Evolutionary conservation across 331 rosid species (phyloP).

Genomic region (Telfairia occidentalis): DNA sequence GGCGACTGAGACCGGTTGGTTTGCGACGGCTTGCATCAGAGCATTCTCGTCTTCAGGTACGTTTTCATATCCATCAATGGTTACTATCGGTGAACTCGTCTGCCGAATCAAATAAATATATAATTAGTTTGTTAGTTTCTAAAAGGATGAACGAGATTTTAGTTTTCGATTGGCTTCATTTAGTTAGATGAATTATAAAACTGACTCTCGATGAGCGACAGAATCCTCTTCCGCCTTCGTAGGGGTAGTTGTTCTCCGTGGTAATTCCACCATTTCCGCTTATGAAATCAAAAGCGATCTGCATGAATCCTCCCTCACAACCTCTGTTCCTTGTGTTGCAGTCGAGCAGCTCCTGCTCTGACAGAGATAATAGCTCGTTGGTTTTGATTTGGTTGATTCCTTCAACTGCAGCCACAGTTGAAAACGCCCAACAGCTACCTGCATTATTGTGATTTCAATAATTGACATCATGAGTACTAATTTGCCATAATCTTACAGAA

Average conservation of each 20-base stretch:
- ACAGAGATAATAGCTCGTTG: conserved; percentile 41
- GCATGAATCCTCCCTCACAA: conserved; percentile 71
- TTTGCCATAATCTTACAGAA: background rate
- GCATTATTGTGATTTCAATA: background rate
- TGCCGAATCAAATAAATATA: conserved; percentile 14
- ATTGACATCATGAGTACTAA: background rate
- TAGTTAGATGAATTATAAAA: background rate
- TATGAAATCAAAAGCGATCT: conserved; percentile 56
- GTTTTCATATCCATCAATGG: conserved; percentile 59
- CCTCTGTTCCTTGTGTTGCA: conserved; percentile 58
- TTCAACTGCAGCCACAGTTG: conserved; percentile 68
- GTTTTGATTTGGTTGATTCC: conserved; percentile 64
- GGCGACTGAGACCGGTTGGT: conserved; percentile 72
- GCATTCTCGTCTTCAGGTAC: conserved; percentile 58
- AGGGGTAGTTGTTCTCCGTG: conserved; percentile 58
- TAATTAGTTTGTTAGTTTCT: background rate
- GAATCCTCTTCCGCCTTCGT: conserved; percentile 37
- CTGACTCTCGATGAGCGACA: conserved; percentile 30
- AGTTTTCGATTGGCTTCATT: background rate
- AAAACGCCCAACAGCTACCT: conserved; percentile 98
- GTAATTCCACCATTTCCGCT: conserved; percentile 53
- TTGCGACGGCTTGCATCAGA: conserved; percentile 62
- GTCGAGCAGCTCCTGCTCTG: conserved; percentile 76
- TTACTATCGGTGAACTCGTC: conserved; percentile 38
- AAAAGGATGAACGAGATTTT: background rate